These are phyloP conservation scores for Rhizomucor miehei DNA, from an alignment of 371 early-diverging fungal genomes.

Conservation along the genomic window DNA sequence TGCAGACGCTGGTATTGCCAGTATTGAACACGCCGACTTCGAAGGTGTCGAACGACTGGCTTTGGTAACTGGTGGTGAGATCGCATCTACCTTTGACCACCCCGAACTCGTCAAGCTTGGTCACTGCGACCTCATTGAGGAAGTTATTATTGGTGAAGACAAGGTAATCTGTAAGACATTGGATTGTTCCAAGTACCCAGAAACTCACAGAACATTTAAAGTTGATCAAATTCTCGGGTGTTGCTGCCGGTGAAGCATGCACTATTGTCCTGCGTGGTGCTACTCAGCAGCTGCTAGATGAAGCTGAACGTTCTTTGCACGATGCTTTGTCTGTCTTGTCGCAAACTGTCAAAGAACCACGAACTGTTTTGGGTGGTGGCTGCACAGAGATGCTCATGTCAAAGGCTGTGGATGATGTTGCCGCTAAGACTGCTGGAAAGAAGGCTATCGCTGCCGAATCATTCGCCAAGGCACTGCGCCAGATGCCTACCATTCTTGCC, in stretches of 20 bases:
- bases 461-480: conserved; percentile 95
- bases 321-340: conserved; percentile 98
- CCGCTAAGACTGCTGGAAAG: conserved; percentile 91
- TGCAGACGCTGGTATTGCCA: conserved; percentile 93
- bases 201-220: conserved; percentile 4
- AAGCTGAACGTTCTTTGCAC: conserved; percentile 99
- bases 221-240: conserved; percentile 97
- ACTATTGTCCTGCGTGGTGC: conserved; percentile 98
- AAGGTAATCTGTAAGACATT: conserved; percentile 47
- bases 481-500: conserved; percentile 97
- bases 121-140: conserved; percentile 95
- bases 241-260: conserved; percentile 96
- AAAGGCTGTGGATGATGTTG: conserved; percentile 92
- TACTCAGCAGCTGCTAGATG: conserved; percentile 97
- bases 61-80: conserved; percentile 96
- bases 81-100: conserved; percentile 98
- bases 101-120: conserved; percentile 95
- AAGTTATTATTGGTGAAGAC: conserved; percentile 98
- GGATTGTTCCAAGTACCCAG: neutral
- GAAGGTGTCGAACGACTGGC: conserved; percentile 99
- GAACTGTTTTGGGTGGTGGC: conserved; percentile 96
- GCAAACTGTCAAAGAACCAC: conserved; percentile 94
- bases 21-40: conserved; percentile 99
- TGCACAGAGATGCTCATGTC: conserved; percentile 98
- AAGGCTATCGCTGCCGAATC: conserved; percentile 96